Base-by-base conservation (phyloP, 192 early-diverging fungal genomes). In the Podochytrium sp. region DNA sequence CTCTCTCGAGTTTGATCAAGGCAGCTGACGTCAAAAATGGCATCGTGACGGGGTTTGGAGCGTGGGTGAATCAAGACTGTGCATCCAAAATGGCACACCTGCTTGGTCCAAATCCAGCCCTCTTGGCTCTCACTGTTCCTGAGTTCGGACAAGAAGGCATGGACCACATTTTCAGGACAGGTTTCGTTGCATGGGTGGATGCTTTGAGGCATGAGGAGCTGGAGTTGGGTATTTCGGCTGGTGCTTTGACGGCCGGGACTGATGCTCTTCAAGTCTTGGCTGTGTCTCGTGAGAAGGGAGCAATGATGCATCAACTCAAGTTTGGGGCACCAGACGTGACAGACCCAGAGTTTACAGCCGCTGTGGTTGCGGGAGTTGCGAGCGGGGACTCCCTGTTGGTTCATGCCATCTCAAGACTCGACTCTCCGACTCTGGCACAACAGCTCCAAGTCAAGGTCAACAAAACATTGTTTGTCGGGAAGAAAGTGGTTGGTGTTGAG, bases 131-230 rank as follows among this genome's bases (percentile, higher is more conserved):
- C 18, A 40, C 37, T 62, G 71, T 59, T 27, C 52, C 69, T n/a
- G 38, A 47, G 27, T 34, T 73, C 20, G 64, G 64, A 27, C n/a
- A 65, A 49, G 64, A 65, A 50, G 64, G 64, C 2, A 65, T 65
- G 64, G 64, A 65, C 41, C n/a, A 33, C 20, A 65, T 65, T 14
- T 65, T 65, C 30, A 16, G n/a, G 20, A 41, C 41, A 29, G 64
- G 64, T 25, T 65, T 65, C 34, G 30, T 29, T n/a, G 64, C 64
- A 50, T 65, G 64, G 64, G 43, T 65, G 10, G 64, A 65, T 65
- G 41, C 64, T 47, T 23, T 65, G 2, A 10, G 64, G 38, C 29
- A 25, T 42, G 64, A 65, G 29, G 14, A 10, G 7, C 49, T 65
- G 23, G 34, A 29, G 3, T 10, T 65, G 1, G 25, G 41, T 65